Conservation (phyloP, 1,284 basidiomycete genomes). For the Pseudozyma sp. region DNA sequence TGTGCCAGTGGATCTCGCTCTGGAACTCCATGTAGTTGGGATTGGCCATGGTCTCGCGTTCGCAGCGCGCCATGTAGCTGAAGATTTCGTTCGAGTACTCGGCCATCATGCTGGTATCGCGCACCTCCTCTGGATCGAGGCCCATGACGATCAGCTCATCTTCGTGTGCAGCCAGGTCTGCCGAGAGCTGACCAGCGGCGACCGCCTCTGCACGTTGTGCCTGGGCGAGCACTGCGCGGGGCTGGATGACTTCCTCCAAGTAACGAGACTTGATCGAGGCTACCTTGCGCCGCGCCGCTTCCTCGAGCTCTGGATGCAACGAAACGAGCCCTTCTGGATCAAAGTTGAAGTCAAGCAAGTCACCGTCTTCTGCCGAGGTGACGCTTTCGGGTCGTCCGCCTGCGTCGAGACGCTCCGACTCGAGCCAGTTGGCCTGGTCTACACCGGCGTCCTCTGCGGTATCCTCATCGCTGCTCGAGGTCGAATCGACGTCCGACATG, state of each 20-base stretch:
- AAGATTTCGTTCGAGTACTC: slow-evolving; percentile 99
- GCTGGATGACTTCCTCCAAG: slow-evolving; percentile 55
- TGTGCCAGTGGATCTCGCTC: slow-evolving; percentile 88
- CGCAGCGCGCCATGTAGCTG: slow-evolving; percentile 80
- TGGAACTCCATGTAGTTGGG: slow-evolving; percentile 95
- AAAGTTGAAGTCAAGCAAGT: slow-evolving; percentile 55
- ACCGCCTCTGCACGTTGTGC: slow-evolving; percentile 56
- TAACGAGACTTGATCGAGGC: slow-evolving; percentile 58
- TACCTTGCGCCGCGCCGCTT: slow-evolving; percentile 59
- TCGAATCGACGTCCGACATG: slow-evolving; percentile 47
- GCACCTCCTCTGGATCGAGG: slow-evolving; percentile 74
- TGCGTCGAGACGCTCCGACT: slow-evolving; percentile 37
- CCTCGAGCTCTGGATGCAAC: slow-evolving; percentile 62
- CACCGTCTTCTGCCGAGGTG: slow-evolving; percentile 51
- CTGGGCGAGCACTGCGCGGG: slow-evolving; percentile 52
- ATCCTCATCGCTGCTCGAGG: slow-evolving; percentile 45
- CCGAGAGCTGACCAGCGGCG: slow-evolving; percentile 51
- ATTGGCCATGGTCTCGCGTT: slow-evolving; percentile 90
- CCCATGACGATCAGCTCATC: slow-evolving; percentile 65
- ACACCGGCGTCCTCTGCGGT: slow-evolving; percentile 24
- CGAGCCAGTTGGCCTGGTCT: slow-evolving; percentile 35
- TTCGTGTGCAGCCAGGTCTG: slow-evolving; percentile 63
- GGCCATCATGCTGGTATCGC: slow-evolving; percentile 96
- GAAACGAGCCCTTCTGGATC: slow-evolving; percentile 65
- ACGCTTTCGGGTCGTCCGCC: slow-evolving; percentile 46